Conservation (phyloP, 2,329 filamentous ascomycete species). For the Fusarium annulatum region DNA sequence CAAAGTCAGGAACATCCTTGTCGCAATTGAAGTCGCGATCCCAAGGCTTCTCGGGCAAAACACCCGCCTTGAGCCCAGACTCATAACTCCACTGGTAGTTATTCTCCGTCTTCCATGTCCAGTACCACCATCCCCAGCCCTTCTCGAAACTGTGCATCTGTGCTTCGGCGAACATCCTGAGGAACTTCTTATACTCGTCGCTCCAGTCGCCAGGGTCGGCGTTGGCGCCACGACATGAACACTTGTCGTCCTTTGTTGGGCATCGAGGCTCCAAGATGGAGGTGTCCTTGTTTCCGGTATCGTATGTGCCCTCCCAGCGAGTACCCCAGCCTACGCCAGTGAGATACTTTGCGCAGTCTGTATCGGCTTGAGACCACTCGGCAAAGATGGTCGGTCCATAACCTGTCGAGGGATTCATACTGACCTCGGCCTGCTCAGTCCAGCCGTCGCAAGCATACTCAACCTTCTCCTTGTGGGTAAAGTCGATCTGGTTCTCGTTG, state of each 20-base stretch:
- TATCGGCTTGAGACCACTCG: slow-evolving; percentile 98
- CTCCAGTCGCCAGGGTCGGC: slow-evolving; percentile 76
- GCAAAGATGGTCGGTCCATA: slow-evolving; percentile 95
- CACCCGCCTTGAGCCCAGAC: slow-evolving; percentile 78
- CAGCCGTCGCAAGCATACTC: slow-evolving; percentile 89
- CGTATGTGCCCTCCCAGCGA: slow-evolving; percentile 90
- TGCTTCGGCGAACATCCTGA: slow-evolving; percentile 91
- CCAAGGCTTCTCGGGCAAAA: slow-evolving; percentile 81
- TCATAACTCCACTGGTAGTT: slow-evolving; percentile 94
- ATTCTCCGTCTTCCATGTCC: slow-evolving; percentile 95
- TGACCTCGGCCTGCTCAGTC: slow-evolving; percentile 80
- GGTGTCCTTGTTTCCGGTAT: slow-evolving; percentile 71
- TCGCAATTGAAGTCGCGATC: slow-evolving; percentile 76
- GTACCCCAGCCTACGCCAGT: slow-evolving; percentile 91
- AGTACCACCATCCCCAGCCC: slow-evolving; percentile 98
- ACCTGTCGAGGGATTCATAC: slow-evolving; percentile 78
- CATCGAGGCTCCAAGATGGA: slow-evolving; percentile 78
- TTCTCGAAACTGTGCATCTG: slow-evolving; percentile 96
- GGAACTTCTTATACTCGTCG: slow-evolving; percentile 81
- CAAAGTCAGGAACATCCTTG: slow-evolving; percentile 65
- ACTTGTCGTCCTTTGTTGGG: slow-evolving; percentile 72
- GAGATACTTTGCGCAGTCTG: slow-evolving; percentile 87
- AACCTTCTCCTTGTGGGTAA: slow-evolving; percentile 85
- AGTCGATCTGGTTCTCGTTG: slow-evolving; percentile 86
- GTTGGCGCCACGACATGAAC: slow-evolving; percentile 81